Percentiles rank a stretch among this genome's conserved stretches.
These are phyloP conservation scores for Suillus variegatus DNA, from an alignment of 768 basidiomycete species.

Conservation along the genomic window DNA sequence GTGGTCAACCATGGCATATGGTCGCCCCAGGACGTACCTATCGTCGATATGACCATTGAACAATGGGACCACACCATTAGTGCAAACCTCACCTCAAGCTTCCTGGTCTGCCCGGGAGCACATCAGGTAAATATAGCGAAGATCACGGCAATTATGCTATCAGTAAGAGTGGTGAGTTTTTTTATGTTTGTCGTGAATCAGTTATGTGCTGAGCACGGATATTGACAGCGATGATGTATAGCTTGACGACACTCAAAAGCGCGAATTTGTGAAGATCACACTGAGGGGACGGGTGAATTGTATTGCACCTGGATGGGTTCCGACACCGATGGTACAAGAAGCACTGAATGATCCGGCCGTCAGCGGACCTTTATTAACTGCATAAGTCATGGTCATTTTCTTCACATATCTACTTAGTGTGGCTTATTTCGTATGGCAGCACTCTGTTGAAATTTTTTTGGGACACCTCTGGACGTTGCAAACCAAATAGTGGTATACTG, in stretches of 20 bases:
- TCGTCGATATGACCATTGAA: constrained; percentile 53
- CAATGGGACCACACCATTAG: constrained; percentile 65
- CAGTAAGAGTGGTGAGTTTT: no score
- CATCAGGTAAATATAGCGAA: no score
- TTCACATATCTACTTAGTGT: neutral
- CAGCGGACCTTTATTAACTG: constrained; percentile 61
- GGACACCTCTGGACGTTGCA: constrained; percentile 61
- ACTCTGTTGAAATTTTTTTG: constrained; percentile 71
- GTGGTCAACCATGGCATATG: constrained; percentile 51
- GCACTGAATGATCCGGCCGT: constrained; percentile 55
- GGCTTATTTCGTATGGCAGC: constrained; percentile 33
- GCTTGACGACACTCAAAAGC: no score
- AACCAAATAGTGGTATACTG: constrained; percentile 60
- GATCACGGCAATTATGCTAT: no score
- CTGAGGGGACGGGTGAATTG: constrained; percentile 29
- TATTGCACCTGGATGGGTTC: constrained; percentile 69
- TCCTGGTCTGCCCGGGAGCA: constrained; percentile 50
- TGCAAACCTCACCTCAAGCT: constrained; percentile 68
- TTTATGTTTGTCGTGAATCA: no score
- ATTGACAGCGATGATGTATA: no score
- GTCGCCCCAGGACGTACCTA: constrained; percentile 21
- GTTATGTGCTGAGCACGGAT: no score
- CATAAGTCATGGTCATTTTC: constrained; percentile 42
- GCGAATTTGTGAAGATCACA: no score
- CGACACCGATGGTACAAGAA: constrained; percentile 62